These are phyloP conservation scores for Ophiostoma ulmi DNA, from an alignment of 2,329 filamentous ascomycete species.

Conservation along the genomic window DNA sequence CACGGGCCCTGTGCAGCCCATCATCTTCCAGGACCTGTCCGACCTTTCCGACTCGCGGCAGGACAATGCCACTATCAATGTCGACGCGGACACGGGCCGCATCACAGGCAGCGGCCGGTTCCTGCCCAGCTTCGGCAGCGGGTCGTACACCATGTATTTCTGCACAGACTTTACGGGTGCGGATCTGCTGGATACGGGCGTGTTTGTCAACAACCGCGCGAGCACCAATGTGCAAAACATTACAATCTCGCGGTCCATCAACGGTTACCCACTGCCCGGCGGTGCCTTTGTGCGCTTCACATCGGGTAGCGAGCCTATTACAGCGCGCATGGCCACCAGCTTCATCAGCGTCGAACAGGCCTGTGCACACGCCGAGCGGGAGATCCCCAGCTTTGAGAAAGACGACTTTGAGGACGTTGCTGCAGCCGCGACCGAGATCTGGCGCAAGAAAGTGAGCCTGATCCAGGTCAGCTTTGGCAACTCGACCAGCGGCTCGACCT, in stretches of 20 bases:
- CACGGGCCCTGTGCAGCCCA: background rate
- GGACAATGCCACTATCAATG: background rate
- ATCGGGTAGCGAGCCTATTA: slow-evolving; percentile 33
- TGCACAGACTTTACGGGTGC: slow-evolving; percentile 63
- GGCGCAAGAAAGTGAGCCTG: background rate
- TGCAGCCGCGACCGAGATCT: background rate
- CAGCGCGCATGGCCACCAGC: background rate
- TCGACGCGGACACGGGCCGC: slow-evolving; percentile 43
- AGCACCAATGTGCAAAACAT: slow-evolving; percentile 45
- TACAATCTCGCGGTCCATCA: slow-evolving; percentile 46
- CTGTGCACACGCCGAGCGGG: background rate
- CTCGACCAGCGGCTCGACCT: too few relatives aligned
- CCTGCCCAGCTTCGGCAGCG: slow-evolving; percentile 59
- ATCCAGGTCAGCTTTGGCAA: slow-evolving; percentile 7
- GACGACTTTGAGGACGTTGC: background rate
- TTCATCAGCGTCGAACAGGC: background rate
- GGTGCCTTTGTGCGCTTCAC: slow-evolving; percentile 62
- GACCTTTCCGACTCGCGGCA: background rate
- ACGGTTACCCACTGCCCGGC: slow-evolving; percentile 51
- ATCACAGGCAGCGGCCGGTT: slow-evolving; percentile 61
- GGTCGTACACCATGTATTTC: slow-evolving; percentile 56
- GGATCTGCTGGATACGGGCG: slow-evolving; percentile 53
- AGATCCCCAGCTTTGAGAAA: background rate
- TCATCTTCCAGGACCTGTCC: background rate
- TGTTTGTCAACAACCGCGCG: slow-evolving; percentile 37